phyloP scores from a whole-genome alignment of 2,329 filamentous ascomycete genomes.

The Leptodontidium sp. region DNA sequence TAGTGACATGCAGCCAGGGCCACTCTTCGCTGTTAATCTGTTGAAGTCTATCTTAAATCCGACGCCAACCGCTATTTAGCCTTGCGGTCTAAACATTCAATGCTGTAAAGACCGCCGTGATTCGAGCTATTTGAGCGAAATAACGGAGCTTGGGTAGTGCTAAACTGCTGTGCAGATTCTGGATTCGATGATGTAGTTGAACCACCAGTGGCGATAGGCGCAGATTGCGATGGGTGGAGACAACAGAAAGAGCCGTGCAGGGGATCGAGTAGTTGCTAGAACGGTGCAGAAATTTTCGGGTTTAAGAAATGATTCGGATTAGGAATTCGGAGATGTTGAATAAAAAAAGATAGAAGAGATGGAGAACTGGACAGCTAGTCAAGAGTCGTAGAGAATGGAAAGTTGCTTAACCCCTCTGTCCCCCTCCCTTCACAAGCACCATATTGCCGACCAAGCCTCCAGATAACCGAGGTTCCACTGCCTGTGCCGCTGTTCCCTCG shows the following conservation, averaged over 20 bases:
- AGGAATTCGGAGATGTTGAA: neutral
- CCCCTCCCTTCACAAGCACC: conserved; percentile 8
- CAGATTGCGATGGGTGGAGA: neutral
- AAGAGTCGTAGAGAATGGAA: neutral
- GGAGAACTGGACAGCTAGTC: neutral
- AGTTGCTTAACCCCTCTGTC: neutral
- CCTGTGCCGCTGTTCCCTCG: neutral
- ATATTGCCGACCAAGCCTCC: neutral
- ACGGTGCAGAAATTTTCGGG: neutral
- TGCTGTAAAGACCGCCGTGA: conserved; percentile 1
- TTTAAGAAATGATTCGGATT: neutral
- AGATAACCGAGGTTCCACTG: conserved; percentile 9
- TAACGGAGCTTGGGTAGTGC: conserved; percentile 11
- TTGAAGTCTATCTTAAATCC: conserved; percentile 29
- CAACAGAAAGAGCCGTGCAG: neutral
- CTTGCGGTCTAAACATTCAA: neutral
- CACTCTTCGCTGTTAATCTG: conserved; percentile 22
- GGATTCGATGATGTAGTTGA: conserved; percentile 20
- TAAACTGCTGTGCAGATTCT: conserved; percentile 4
- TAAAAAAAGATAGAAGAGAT: neutral
- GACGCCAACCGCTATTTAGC: conserved; percentile 15
- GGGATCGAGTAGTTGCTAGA: neutral
- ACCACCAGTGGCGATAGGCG: conserved; percentile 5
- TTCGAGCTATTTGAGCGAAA: conserved; percentile 3
- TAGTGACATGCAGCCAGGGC: conserved; percentile 15